These are phyloP conservation scores for Backusella tarrabulga DNA, from an alignment of 192 early-diverging fungal genomes.

Conservation along the genomic window DNA sequence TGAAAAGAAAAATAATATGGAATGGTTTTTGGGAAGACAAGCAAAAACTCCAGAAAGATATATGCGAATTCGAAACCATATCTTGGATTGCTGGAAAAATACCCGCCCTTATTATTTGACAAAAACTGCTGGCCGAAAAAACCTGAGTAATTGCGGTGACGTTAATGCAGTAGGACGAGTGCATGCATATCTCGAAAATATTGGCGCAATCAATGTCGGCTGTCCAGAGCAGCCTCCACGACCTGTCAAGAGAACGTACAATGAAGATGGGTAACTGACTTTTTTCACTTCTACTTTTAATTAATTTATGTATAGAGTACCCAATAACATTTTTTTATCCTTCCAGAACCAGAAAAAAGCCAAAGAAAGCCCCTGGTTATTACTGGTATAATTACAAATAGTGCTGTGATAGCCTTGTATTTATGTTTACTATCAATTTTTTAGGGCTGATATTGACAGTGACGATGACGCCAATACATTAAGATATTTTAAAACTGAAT, in stretches of 20 bases:
- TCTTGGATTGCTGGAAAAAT: slow-evolving; percentile 73
- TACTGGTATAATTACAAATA: neutral
- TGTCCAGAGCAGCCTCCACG: slow-evolving; percentile 42
- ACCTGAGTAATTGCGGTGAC: slow-evolving; percentile 82
- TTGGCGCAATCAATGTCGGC: slow-evolving; percentile 76
- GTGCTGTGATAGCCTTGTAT: neutral
- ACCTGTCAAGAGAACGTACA: slow-evolving; percentile 11
- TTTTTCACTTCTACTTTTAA: slow-evolving; percentile 10
- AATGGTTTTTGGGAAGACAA: slow-evolving; percentile 68
- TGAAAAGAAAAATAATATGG: slow-evolving; percentile 46
- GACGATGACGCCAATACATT: neutral
- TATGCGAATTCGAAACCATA: slow-evolving; percentile 83
- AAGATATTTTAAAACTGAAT: slow-evolving; percentile 37
- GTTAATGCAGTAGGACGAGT: slow-evolving; percentile 93
- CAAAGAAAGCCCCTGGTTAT: slow-evolving; percentile 8
- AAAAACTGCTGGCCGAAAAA: slow-evolving; percentile 74
- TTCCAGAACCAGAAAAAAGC: neutral
- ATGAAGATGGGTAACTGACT: slow-evolving; percentile 5
- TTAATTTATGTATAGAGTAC: slow-evolving; percentile 14
- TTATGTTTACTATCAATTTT: neutral
- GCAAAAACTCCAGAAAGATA: slow-evolving; percentile 90
- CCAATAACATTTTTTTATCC: neutral
- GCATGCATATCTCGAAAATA: slow-evolving; percentile 79
- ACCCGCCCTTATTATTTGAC: slow-evolving; percentile 73
- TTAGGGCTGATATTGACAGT: neutral